Evolutionary conservation across 495 filamentous ascomycete species (phyloP), one percentile per base, ranked within the genome.

Genomic region (Aspergillus mulundensis): DNA sequence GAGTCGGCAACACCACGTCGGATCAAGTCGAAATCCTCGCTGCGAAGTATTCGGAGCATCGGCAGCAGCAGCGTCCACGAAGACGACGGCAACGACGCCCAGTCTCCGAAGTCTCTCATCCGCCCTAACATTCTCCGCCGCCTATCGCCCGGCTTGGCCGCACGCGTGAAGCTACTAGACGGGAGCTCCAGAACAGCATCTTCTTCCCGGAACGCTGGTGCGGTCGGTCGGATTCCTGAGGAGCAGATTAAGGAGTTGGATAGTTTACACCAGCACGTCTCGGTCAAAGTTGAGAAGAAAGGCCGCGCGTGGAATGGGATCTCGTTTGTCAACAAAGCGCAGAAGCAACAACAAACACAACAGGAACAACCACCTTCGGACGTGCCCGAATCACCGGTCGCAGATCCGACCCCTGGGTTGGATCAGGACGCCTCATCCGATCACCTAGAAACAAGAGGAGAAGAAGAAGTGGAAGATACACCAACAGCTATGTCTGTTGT

Each of bases 91-190:
- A 43, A 53, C 44, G 53, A 63, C 36, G 65, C 73, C 18, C 59
- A 59, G 1, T 59, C 63, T 23, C 68, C 73, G 30, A 73, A 70
- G 43, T 64, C 60, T 19, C 57, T 65, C 21, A 62, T 65, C 18
- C 68, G 63, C 15, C 61, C 70, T 25, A 71, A 68, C 25, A 70
- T 78, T 56, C 68, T 77, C 48, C 73, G 74, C 50, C 71, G 74
- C 10, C 57, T 78, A 32, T 89, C 87, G 24, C 87, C 88, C 40
- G 87, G 87, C 20, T 77, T 92, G 19, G 86, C 88, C 58, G 88
- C 87, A 47, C 85, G 88, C 69, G 82, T 92, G 53, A 89, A 87
- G 64, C 77, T 86, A 38, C 72, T 92, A 41, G 85, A 88, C 64
- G 66, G 72, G 75, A 86, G 68, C 74, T 79, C 54, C 64, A 77